phyloP scores from a whole-genome alignment of 805 yeast species.

The Metschnikowia sp. region DNA sequence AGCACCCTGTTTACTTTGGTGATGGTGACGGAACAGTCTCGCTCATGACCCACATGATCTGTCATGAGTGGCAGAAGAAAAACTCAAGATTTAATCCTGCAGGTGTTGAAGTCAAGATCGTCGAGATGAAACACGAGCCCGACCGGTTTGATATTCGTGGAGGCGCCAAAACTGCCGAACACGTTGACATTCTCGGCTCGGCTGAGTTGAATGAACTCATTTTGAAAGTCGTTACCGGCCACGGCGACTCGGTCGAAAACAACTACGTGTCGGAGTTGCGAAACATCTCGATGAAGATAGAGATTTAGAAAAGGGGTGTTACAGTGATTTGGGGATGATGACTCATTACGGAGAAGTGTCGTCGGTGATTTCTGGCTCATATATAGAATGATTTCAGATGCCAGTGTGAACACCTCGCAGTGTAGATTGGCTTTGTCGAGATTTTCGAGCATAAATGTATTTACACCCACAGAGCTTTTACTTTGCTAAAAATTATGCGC shows the following conservation, averaged over 20 bases:
- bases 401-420: too few relatives aligned
- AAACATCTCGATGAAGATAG: slow-evolving; percentile 57
- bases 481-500: too few relatives aligned
- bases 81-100: slow-evolving; percentile 79
- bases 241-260: slow-evolving; percentile 64
- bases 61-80: slow-evolving; percentile 81
- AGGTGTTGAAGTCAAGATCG: slow-evolving; percentile 64
- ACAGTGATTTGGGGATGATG: background rate
- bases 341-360: too few relatives aligned
- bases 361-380: too few relatives aligned
- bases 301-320: slow-evolving; percentile 28
- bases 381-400: too few relatives aligned
- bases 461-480: too few relatives aligned
- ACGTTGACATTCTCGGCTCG: slow-evolving; percentile 92
- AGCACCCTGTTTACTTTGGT: slow-evolving; percentile 68
- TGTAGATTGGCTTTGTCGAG: too few relatives aligned
- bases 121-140: slow-evolving; percentile 92
- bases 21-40: slow-evolving; percentile 98
- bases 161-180: slow-evolving; percentile 96
- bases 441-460: too few relatives aligned
- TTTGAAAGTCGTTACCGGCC: slow-evolving; percentile 77
- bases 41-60: slow-evolving; percentile 78
- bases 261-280: slow-evolving; percentile 55
- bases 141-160: slow-evolving; percentile 93
- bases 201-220: slow-evolving; percentile 88